Evolutionary conservation across 2,329 filamentous ascomycete genomes (phyloP).

Genomic region (Sporothrix inflata): DNA sequence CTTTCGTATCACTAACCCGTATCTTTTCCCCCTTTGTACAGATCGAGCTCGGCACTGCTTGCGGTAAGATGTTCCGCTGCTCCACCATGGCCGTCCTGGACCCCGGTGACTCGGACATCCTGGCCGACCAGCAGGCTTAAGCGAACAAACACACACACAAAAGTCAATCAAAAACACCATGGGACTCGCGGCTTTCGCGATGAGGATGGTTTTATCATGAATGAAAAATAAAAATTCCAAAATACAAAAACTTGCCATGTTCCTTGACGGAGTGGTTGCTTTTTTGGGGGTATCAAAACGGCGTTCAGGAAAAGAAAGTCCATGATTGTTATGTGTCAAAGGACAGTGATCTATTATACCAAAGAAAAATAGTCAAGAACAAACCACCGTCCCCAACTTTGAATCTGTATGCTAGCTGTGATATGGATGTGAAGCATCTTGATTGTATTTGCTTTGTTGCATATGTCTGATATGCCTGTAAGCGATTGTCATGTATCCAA

Average conservation of each 20-base stretch:
- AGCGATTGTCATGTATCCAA: no score
- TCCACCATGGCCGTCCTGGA: conserved; percentile 97
- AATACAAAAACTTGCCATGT: conserved; percentile 17
- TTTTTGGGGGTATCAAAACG: conserved; percentile 38
- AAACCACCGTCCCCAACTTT: conserved; percentile 23
- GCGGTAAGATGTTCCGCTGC: conserved; percentile 97
- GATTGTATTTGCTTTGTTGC: background rate
- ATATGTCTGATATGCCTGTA: background rate
- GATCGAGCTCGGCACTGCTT: conserved; percentile 98
- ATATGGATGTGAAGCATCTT: background rate
- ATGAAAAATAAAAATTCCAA: conserved; percentile 14
- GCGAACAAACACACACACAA: background rate
- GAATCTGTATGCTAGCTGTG: background rate
- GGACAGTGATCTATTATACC: conserved; percentile 30
- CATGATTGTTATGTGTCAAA: conserved; percentile 29
- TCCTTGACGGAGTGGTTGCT: conserved; percentile 20
- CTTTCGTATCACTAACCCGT: conserved; percentile 59
- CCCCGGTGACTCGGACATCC: conserved; percentile 97
- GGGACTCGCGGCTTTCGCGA: conserved; percentile 8
- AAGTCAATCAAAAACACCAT: background rate
- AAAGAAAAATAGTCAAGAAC: conserved; percentile 30
- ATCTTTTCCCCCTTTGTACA: conserved; percentile 50
- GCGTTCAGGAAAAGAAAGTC: conserved; percentile 46
- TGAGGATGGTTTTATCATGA: conserved; percentile 16
- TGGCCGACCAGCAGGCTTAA: conserved; percentile 74